Evolutionary conservation across 2,329 filamentous ascomycete species (phyloP).

Genomic region (Alternaria solani): DNA sequence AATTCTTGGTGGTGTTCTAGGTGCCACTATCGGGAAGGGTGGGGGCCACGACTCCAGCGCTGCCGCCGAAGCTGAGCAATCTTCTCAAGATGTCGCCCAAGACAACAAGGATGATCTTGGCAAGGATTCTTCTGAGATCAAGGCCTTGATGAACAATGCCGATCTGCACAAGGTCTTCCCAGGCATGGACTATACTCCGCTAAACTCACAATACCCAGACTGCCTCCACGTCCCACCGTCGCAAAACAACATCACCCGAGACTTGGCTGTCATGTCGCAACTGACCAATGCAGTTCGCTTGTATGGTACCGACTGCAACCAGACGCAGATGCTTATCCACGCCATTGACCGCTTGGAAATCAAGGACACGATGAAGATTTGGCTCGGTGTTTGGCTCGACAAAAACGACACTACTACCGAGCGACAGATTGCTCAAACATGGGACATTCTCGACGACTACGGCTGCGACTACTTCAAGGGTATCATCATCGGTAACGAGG

Average conservation of each 20-base stretch:
- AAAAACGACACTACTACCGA: slow-evolving; percentile 81
- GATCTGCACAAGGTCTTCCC: slow-evolving; percentile 92
- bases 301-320: slow-evolving; percentile 97
- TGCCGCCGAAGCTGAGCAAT: slow-evolving; percentile 21
- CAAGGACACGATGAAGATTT: slow-evolving; percentile 77
- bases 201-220: slow-evolving; percentile 88
- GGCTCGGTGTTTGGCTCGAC: slow-evolving; percentile 95
- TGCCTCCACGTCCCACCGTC: slow-evolving; percentile 80
- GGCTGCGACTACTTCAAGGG: slow-evolving; percentile 67
- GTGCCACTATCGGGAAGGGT: slow-evolving; percentile 70
- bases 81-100: slow-evolving; percentile 57
- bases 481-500: slow-evolving; percentile 70
- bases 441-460: slow-evolving; percentile 73
- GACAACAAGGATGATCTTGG: slow-evolving; percentile 77
- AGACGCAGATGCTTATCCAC: slow-evolving; percentile 91
- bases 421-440: slow-evolving; percentile 84
- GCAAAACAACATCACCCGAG: slow-evolving; percentile 93
- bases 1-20: slow-evolving; percentile 77
- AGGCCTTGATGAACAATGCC: slow-evolving; percentile 79
- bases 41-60: slow-evolving; percentile 26
- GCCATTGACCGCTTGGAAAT: slow-evolving; percentile 78
- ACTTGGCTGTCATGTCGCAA: slow-evolving; percentile 88
- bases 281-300: slow-evolving; percentile 86
- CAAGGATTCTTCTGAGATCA: slow-evolving; percentile 79
- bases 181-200: slow-evolving; percentile 92